Conservation (phyloP, 768 basidiomycete species). For the Cubamyces lactineus region DNA sequence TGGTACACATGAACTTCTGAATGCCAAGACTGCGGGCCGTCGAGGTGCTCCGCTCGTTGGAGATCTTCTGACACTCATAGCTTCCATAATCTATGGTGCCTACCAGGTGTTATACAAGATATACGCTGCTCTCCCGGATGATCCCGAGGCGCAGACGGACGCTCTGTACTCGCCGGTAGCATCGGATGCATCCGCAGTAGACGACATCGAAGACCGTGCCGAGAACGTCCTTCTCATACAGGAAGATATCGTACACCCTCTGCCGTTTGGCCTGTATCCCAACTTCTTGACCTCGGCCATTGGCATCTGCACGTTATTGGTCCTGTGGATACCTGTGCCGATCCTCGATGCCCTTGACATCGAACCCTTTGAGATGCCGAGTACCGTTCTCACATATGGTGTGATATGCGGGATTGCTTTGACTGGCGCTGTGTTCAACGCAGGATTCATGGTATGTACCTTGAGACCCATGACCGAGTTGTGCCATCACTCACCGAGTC, state of each 20-base stretch:
- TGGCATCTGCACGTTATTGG: constrained; percentile 72
- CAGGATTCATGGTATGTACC: constrained; percentile 76
- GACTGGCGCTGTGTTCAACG: constrained; percentile 79
- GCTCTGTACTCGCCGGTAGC: constrained; percentile 50
- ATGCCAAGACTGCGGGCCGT: background rate
- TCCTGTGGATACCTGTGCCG: constrained; percentile 81
- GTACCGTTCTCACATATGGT: constrained; percentile 45
- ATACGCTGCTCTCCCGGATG: constrained; percentile 71
- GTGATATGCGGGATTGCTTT: constrained; percentile 70
- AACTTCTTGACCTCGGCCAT: constrained; percentile 81
- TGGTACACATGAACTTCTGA: constrained; percentile 11
- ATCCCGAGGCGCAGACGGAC: constrained; percentile 53
- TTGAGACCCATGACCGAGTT: background rate
- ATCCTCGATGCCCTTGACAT: constrained; percentile 66
- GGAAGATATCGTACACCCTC: constrained; percentile 50
- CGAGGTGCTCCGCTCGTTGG: constrained; percentile 64
- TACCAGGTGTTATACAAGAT: constrained; percentile 89
- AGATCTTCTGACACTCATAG: constrained; percentile 71
- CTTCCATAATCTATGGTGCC: constrained; percentile 71
- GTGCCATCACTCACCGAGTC: constrained; percentile 8
- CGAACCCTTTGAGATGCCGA: constrained; percentile 71
- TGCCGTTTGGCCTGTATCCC: constrained; percentile 84
- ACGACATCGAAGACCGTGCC: constrained; percentile 28
- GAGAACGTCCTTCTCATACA: constrained; percentile 17
- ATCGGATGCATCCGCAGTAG: constrained; percentile 36